Percentiles rank a stretch among this genome's conserved stretches.
phyloP scores from a whole-genome alignment of 257 asterid species.

The Nicotiana undulata region DNA sequence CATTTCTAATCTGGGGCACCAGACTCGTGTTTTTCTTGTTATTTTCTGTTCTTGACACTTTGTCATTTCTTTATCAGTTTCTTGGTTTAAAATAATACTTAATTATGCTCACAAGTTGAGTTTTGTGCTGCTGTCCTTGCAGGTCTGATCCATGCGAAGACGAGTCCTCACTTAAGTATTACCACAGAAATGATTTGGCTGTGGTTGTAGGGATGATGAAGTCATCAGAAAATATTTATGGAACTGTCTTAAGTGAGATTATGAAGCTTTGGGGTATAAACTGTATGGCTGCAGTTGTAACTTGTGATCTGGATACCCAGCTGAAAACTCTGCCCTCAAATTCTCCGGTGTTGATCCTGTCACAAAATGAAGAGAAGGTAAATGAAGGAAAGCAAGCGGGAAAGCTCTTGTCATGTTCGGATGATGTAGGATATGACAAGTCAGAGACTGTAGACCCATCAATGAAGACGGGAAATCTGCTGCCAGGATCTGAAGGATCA shows the following conservation, averaged over 20 bases:
- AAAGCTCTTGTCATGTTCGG: slow-evolving; percentile 24
- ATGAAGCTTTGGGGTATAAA: slow-evolving; percentile 47
- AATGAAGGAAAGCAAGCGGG: slow-evolving; percentile 28
- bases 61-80: neutral
- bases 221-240: slow-evolving; percentile 37
- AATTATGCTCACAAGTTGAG: neutral
- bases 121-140: slow-evolving; percentile 26
- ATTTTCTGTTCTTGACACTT: neutral
- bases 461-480: slow-evolving; percentile 35
- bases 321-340: slow-evolving; percentile 5
- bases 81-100: neutral
- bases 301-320: slow-evolving; percentile 29
- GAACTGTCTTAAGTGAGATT: slow-evolving; percentile 37
- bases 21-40: neutral
- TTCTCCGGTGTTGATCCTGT: neutral
- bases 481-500: slow-evolving; percentile 72
- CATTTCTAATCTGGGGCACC: neutral
- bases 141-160: slow-evolving; percentile 57
- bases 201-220: slow-evolving; percentile 53
- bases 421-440: slow-evolving; percentile 34
- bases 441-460: slow-evolving; percentile 34
- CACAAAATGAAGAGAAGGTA: slow-evolving; percentile 14
- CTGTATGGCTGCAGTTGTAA: slow-evolving; percentile 38
- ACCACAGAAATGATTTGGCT: slow-evolving; percentile 55
- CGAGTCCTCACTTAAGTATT: slow-evolving; percentile 44